Evolutionary conservation across 2,329 filamentous ascomycete genomes (phyloP).

Genomic region (Hirsutella minnesotensis): DNA sequence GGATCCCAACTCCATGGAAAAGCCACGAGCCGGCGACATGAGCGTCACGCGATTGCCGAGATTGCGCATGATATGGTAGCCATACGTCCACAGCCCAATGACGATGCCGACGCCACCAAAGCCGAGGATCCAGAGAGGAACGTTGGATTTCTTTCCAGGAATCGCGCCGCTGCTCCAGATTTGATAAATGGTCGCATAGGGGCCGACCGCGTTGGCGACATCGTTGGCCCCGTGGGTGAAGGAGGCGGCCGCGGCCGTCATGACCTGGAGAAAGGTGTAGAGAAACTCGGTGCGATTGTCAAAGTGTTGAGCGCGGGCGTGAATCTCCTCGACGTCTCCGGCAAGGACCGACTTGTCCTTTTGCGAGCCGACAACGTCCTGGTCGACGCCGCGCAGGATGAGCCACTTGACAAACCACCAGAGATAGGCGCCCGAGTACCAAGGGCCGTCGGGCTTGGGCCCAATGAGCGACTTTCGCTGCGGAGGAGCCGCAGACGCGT

Average conservation of each 20-base stretch:
- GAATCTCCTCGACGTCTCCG: slow-evolving; percentile 40
- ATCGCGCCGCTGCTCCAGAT: slow-evolving; percentile 42
- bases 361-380: slow-evolving; percentile 26
- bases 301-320: slow-evolving; percentile 45
- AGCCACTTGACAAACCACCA: slow-evolving; percentile 32
- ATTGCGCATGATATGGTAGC: slow-evolving; percentile 53
- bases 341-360: slow-evolving; percentile 29
- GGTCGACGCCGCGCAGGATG: slow-evolving; percentile 34
- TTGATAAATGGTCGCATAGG: slow-evolving; percentile 50
- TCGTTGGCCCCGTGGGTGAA: slow-evolving; percentile 59
- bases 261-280: slow-evolving; percentile 47
- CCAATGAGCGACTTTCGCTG: slow-evolving; percentile 22
- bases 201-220: slow-evolving; percentile 50
- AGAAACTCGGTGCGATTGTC: slow-evolving; percentile 51
- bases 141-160: slow-evolving; percentile 28
- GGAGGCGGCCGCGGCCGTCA: slow-evolving; percentile 50
- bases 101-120: slow-evolving; percentile 40
- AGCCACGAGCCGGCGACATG: slow-evolving; percentile 48
- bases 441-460: slow-evolving; percentile 27
- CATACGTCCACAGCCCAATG: slow-evolving; percentile 47
- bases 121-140: slow-evolving; percentile 48
- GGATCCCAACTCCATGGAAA: slow-evolving; percentile 48
- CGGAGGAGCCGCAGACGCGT: slow-evolving; percentile 18
- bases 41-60: slow-evolving; percentile 50
- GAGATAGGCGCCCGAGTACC: slow-evolving; percentile 28